phyloP scores from a whole-genome alignment of 768 basidiomycete genomes.

The Rossbeevera mucosa region DNA sequence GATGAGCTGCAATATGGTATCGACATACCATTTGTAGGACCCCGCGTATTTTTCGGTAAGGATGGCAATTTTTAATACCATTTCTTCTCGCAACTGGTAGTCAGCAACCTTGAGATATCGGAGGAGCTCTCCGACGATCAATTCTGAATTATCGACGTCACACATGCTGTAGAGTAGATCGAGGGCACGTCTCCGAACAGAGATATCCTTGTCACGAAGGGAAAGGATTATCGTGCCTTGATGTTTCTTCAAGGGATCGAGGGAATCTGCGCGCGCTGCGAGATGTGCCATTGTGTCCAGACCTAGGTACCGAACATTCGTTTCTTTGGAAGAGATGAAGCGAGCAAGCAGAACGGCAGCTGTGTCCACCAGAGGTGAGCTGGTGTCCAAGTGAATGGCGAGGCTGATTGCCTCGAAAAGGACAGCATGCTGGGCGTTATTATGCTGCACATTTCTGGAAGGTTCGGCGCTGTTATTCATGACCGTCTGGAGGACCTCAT shows the following conservation, averaged over 20 bases:
- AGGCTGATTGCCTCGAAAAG: constrained; percentile 96
- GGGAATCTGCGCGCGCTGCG: constrained; percentile 86
- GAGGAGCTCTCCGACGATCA: constrained; percentile 92
- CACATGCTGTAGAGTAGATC: constrained; percentile 99
- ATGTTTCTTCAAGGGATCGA: constrained; percentile 91
- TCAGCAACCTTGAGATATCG: constrained; percentile 95
- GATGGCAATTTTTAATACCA: constrained; percentile 98
- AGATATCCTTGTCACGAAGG: constrained; percentile 95
- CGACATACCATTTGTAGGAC: constrained; percentile 98
- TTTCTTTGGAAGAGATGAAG: constrained; percentile 97
- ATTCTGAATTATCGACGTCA: constrained; percentile 92
- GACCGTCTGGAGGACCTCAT: constrained; percentile 81
- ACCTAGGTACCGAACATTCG: constrained; percentile 95
- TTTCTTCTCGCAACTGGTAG: constrained; percentile 93
- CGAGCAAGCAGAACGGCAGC: constrained; percentile 89
- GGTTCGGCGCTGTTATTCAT: constrained; percentile 91
- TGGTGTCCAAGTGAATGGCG: constrained; percentile 92
- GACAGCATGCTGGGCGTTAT: constrained; percentile 97
- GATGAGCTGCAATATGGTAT: constrained; percentile 94
- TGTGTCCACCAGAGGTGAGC: constrained; percentile 79
- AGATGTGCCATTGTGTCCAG: constrained; percentile 98
- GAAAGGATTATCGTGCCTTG: constrained; percentile 94
- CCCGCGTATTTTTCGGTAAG: constrained; percentile 98
- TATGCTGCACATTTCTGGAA: constrained; percentile 93
- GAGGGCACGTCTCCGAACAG: constrained; percentile 87